These are phyloP conservation scores for Aspergillus panamensis DNA, from an alignment of 495 filamentous ascomycete species.

Conservation along the genomic window DNA sequence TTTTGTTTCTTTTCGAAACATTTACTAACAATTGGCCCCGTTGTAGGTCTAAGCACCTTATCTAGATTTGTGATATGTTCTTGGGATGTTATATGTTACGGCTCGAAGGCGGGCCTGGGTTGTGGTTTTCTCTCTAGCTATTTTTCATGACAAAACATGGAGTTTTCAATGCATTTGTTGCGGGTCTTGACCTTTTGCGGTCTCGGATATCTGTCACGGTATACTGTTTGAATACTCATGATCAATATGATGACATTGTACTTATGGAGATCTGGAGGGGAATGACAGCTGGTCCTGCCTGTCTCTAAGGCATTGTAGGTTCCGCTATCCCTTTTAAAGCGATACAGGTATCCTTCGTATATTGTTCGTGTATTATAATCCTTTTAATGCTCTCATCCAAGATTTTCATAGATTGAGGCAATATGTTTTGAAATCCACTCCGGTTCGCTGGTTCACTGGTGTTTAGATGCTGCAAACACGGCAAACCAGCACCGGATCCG, in stretches of 20 bases:
- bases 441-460: constrained; percentile 16
- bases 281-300: neutral
- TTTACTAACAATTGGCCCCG: neutral
- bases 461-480: constrained; percentile 34
- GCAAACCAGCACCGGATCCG: constrained; percentile 30
- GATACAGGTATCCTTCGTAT: neutral
- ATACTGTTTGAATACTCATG: constrained; percentile 41
- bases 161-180: constrained; percentile 32
- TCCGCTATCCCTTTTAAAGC: neutral
- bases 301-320: neutral
- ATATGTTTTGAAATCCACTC: constrained; percentile 14
- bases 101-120: constrained; percentile 11
- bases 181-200: constrained; percentile 28
- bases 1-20: neutral
- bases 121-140: constrained; percentile 17
- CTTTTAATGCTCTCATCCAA: neutral
- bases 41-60: constrained; percentile 75
- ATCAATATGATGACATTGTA: constrained; percentile 41
- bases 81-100: constrained; percentile 11
- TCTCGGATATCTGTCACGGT: constrained; percentile 25
- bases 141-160: constrained; percentile 27
- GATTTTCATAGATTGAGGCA: constrained; percentile 1
- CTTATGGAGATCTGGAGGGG: constrained; percentile 12
- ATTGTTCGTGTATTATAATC: no score
- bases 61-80: constrained; percentile 44